Base-by-base conservation (phyloP, 345 rosid species). In the Combretum micranthum region DNA sequence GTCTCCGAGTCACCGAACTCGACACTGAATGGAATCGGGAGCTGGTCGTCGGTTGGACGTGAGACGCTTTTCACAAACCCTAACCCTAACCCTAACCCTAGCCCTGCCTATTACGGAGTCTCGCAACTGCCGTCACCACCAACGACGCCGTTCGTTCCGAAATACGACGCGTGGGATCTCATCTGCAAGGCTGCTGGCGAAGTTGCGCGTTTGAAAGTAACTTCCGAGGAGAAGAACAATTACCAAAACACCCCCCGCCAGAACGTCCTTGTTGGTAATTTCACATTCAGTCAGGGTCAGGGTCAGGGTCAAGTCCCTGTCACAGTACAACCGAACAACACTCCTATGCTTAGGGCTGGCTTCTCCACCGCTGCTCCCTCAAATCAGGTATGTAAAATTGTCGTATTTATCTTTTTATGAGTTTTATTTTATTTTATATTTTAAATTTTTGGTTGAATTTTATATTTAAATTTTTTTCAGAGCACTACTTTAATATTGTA, bases 171-270 rank as follows among this genome's bases (percentile, higher is more conserved):
- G 1, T 69, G 79, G 84, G 88, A 83, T 64, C 78, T 88, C 26
- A 71, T 88, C 2, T 74, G 70, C 4, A 88, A 86, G 7, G 96
- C 88, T 14, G 95, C 96, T 4, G 81, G 82, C 15, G 83, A 86
- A 69, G 84, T 88, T 11, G 93, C 90, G 17, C 78, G 83, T 70
- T 55, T 87, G 62, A 76, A 75, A 68, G 47, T 51, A 62, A 68
- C 63, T 17, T 50, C 68, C 19, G 68, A 64, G 51, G 75, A 49
- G 16, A 42, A 66, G 20, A 72, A 55, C 14, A 43, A 18, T n/a
- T 17, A 43, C 43, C 32, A 55, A 15, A 43, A 18, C 15, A 21
- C 23, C 43, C 32, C 56, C 56, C 45, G 44, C 5, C 53, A 18
- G 51, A 50, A 53, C 5, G 60, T 22, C 6, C 23, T 60, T 52